Evolutionary conservation across 2,329 filamentous ascomycete species (phyloP).

Genomic region (Onygenales sp.): DNA sequence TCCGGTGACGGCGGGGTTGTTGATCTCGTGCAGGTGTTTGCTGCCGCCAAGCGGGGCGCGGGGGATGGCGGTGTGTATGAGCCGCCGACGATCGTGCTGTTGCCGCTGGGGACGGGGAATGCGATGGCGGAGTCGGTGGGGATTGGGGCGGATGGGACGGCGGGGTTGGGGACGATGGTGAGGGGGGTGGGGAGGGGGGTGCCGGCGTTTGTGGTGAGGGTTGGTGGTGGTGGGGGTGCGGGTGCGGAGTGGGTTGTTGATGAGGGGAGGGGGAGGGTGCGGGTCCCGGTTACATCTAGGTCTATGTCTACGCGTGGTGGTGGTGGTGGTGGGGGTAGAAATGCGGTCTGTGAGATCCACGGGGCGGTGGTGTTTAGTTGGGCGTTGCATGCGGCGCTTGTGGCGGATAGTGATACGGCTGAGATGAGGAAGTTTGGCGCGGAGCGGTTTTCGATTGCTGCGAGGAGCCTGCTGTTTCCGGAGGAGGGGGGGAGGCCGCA

Average conservation of each 20-base stretch:
- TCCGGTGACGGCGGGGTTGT: conserved; percentile 82
- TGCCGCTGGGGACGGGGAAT: conserved; percentile 45
- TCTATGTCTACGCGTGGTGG: conserved; percentile 13
- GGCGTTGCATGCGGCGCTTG: conserved; percentile 78
- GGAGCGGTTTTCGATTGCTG: conserved; percentile 76
- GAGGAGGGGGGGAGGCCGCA: conserved; percentile 44
- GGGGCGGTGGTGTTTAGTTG: conserved; percentile 84
- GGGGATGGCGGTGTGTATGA: conserved; percentile 17
- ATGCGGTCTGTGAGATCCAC: conserved; percentile 36
- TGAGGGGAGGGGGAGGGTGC: conserved; percentile 35
- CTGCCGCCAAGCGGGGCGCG: conserved; percentile 16
- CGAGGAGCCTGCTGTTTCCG: conserved; percentile 60
- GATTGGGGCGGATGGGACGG: conserved; percentile 17
- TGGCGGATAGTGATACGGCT: conserved; percentile 81
- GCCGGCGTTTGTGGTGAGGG: conserved; percentile 53
- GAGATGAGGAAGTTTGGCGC: conserved; percentile 69
- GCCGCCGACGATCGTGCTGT: conserved; percentile 48
- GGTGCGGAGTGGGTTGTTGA: conserved; percentile 40
- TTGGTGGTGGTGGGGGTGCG: conserved; percentile 36
- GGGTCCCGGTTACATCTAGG: conserved; percentile 9
- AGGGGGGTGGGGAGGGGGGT: conserved; percentile 45
- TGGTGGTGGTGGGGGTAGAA: conserved; percentile 5
- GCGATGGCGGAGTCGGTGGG: conserved; percentile 34
- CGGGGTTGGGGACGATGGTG: conserved; percentile 51
- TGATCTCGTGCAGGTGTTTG: conserved; percentile 66